Evolutionary conservation across 768 basidiomycete species (phyloP), one percentile per base, ranked within the genome.

Genomic region (Psilocybe sp.): DNA sequence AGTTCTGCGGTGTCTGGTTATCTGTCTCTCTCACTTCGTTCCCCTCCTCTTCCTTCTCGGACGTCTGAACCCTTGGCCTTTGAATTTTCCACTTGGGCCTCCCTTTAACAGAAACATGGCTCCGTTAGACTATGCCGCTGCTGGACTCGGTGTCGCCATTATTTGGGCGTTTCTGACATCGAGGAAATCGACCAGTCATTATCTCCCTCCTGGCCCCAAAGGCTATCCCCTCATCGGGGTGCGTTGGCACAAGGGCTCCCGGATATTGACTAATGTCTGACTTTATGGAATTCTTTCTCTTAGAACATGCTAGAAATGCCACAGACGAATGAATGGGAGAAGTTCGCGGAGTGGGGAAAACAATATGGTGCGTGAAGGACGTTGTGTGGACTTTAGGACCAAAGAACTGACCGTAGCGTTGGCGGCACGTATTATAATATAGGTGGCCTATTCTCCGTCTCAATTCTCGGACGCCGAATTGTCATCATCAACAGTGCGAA

Each of bases 241-340:
- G 58, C 52, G 66, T 58, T 32, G 12, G 40, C 39, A 31, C 38
- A 28, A 16, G 18, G 40, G 11, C 31, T 19, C 43, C 37, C n/a
- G 14, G 19, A 47, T 32, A 44, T 52, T 38, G 41, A 46, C 20
- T 31, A 28, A 7, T 28, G 23, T 28, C 23, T 28, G 23, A 28
- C 23, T 40, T 38, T 23, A 31, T 28, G 18, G 12, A 32, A 39
- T 16, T 42, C 2, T 18, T 9, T 42, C 40, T 15, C 18, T 47
- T 41, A 79, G 77, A 82, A 78, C 65, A 63, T 77, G 11, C 58
- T 70, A 15, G 71, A 77, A 46, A 71, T 81, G 69, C 75, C 80
- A 0, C 53, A 60, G 0, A 54, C 64, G 20, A 67, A 72, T 37
- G 72, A 72, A 31, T 82, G 79, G 79, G 54, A 76, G 18, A 73